Evolutionary conservation across 495 filamentous ascomycete genomes (phyloP).

Genomic region (Penicillium taxi): DNA sequence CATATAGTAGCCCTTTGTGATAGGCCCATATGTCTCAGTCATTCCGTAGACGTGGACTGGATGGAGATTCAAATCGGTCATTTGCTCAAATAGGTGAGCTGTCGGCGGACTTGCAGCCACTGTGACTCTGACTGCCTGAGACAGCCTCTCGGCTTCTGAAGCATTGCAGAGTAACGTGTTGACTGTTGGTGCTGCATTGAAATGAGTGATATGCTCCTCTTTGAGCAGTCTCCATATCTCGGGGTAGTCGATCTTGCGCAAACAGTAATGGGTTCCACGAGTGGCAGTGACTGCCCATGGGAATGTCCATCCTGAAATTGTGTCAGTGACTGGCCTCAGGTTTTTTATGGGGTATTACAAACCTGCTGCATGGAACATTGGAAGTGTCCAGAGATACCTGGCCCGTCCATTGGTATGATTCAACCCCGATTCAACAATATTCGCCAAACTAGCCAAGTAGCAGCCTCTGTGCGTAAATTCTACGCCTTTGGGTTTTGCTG

Average conservation of each 20-base stretch:
- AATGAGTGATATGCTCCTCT: constrained; percentile 81
- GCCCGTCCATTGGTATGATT: constrained; percentile 61
- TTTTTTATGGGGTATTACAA: constrained; percentile 8
- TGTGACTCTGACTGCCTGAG: constrained; percentile 71
- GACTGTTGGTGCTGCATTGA: constrained; percentile 92
- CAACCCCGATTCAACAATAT: constrained; percentile 80
- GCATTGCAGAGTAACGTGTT: constrained; percentile 85
- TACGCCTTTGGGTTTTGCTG: constrained; percentile 86
- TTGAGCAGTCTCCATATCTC: constrained; percentile 85
- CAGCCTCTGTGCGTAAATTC: constrained; percentile 82
- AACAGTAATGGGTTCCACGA: constrained; percentile 87
- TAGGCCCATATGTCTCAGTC: constrained; percentile 93
- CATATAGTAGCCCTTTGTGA: constrained; percentile 86
- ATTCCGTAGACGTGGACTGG: constrained; percentile 94
- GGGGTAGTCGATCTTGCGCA: constrained; percentile 90
- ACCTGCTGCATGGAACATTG: constrained; percentile 94
- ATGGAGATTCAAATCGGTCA: constrained; percentile 77
- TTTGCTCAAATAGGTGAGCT: constrained; percentile 81
- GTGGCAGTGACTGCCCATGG: constrained; percentile 87
- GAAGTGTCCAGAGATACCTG: constrained; percentile 85
- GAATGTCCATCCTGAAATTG: constrained; percentile 57
- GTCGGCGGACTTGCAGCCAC: constrained; percentile 90
- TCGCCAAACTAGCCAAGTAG: constrained; percentile 78
- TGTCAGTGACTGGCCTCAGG: constrained; percentile 1
- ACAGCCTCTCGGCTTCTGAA: constrained; percentile 58